phyloP scores from a whole-genome alignment of 2,329 filamentous ascomycete genomes.

The Trichoderma atroviride region DNA sequence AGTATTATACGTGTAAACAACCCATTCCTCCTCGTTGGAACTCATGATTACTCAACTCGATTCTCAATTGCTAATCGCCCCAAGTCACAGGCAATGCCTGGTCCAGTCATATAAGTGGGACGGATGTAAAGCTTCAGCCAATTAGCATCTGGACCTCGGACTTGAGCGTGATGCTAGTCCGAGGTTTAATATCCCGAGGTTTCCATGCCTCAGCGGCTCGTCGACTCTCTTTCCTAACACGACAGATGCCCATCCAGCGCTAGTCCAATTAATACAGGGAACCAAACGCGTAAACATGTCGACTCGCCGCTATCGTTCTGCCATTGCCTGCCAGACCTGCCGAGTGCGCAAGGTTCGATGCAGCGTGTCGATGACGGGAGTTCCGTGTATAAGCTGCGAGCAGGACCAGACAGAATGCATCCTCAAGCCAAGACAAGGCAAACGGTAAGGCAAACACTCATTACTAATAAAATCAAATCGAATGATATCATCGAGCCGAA shows the following conservation, averaged over 20 bases:
- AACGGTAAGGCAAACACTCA: constrained; percentile 4
- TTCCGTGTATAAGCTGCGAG: constrained; percentile 23
- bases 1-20: background rate
- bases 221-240: constrained; percentile 17
- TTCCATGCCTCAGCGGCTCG: background rate
- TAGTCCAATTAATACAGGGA: background rate
- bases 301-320: constrained; percentile 22
- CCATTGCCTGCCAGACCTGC: constrained; percentile 21
- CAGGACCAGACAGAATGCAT: constrained; percentile 22
- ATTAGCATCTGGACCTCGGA: constrained; percentile 3
- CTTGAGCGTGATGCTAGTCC: constrained; percentile 10
- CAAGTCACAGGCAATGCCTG: background rate
- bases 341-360: constrained; percentile 23
- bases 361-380: constrained; percentile 21
- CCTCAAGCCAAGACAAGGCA: constrained; percentile 22
- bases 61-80: background rate
- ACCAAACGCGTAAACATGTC: constrained; percentile 1
- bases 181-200: constrained; percentile 22
- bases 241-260: background rate
- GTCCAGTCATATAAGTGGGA: constrained; percentile 1
- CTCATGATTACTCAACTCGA: background rate
- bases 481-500: background rate
- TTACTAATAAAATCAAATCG: background rate
- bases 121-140: background rate
- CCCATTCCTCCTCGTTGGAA: background rate